Base-by-base conservation (phyloP, 495 filamentous ascomycete genomes). In the Aspergillus nanangensis region DNA sequence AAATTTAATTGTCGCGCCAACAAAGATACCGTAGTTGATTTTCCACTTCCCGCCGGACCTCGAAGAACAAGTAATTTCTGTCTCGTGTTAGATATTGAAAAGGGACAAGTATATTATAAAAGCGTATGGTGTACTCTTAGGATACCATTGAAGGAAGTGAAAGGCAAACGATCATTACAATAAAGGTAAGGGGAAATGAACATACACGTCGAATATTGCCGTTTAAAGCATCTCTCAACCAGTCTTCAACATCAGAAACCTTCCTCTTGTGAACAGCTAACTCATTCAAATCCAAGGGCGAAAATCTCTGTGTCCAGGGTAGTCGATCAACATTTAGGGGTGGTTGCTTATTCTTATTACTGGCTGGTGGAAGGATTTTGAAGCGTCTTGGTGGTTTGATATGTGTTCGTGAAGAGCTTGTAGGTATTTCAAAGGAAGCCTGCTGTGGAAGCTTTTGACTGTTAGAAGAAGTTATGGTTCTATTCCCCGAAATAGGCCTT, bases 241-340 rank as follows among this genome's bases (percentile, higher is more conserved):
- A 97, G 25, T 57, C 71, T 37, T 78, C 75, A 14, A 97, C 90
- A 65, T 96, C 91, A 13, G 77, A 67, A 17, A 97, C 90, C 65
- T 99, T 99, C 56, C 76, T 87, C 66, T 90, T 95, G 59, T 99
- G 88, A 25, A 97, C 90, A 0, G 84, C 92, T 43, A 97, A 72
- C 63, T 96, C 90, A 22, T 83, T 81, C n/a, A 94, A 49, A 49
- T 76, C 78, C 1, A 58, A 49, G 0, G 94, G 94, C 2, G 74
- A 79, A 60, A 86, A 97, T 55, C 81, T 79, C 53, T 96, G 89
- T 13, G 85, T 82, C 94, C 94, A 99, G 1, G 94, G 90, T 41
- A 72, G 57, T 18, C 25, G 21, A 37, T 67, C 56, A 14, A 29
- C 20, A 39, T 39, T 32, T 7, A 43, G 39, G 0, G 8, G 24